These are phyloP conservation scores for Serendipita vermifera DNA, from an alignment of 768 basidiomycete species.

Conservation along the genomic window DNA sequence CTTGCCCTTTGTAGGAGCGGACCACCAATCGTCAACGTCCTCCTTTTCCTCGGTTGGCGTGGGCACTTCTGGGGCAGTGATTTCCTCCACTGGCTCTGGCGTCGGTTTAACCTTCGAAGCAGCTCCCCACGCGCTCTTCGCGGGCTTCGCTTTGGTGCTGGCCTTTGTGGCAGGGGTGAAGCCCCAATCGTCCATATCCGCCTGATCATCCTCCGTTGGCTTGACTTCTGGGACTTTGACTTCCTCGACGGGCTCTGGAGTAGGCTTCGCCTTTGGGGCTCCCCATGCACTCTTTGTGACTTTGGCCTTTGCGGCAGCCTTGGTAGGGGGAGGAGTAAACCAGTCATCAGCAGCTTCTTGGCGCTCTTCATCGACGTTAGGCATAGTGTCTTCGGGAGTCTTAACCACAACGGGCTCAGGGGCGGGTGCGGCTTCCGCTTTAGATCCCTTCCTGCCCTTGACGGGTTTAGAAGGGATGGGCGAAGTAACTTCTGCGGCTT, in stretches of 20 bases:
- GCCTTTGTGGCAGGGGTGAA: background rate
- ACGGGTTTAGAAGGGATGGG: background rate
- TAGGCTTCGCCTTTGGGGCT: background rate
- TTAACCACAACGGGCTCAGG: no score
- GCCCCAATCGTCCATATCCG: background rate
- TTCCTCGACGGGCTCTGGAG: background rate
- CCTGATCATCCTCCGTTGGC: background rate
- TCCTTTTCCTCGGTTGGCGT: background rate
- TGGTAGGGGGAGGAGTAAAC: no score
- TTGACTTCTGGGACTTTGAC: no score
- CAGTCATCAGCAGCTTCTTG: no score
- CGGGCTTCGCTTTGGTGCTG: background rate
- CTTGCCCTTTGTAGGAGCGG: background rate
- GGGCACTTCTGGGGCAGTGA: background rate
- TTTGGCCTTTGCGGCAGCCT: no score
- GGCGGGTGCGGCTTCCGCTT: background rate
- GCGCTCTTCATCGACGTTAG: no score
- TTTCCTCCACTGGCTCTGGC: background rate
- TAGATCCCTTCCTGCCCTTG: background rate
- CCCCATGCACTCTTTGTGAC: background rate
- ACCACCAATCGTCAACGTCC: background rate
- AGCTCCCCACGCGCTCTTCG: background rate
- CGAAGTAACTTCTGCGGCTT: background rate
- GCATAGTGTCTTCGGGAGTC: no score
- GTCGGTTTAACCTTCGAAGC: background rate